Percentiles rank a stretch among this genome's conserved stretches.
These are phyloP conservation scores for Oryza meridionalis DNA, from an alignment of 176 grass and related monocot genomes.

Conservation along the genomic window DNA sequence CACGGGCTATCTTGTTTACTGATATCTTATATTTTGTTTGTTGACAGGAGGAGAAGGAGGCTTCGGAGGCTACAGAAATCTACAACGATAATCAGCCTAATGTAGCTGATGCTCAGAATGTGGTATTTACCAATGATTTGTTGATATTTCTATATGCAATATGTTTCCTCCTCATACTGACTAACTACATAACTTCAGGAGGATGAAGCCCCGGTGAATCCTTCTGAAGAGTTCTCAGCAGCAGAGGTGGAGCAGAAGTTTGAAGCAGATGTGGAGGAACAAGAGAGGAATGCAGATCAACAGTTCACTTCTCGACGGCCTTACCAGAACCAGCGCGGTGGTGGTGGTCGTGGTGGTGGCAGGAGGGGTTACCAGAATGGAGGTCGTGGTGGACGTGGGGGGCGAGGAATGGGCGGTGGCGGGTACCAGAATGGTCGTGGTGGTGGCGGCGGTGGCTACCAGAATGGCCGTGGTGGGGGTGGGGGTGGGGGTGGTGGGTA, in stretches of 20 bases:
- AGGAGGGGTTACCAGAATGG: conserved; percentile 27
- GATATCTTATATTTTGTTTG: background rate
- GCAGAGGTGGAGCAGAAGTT: conserved; percentile 52
- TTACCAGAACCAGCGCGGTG: conserved; percentile 57
- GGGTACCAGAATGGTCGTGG: conserved; percentile 46
- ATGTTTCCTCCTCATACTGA: background rate
- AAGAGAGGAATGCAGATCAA: conserved; percentile 53
- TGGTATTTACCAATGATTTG: conserved; percentile 30
- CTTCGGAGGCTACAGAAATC: conserved; percentile 35
- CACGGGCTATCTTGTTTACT: background rate
- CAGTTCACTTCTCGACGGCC: conserved; percentile 41
- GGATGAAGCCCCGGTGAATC: conserved; percentile 30
- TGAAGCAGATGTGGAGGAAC: conserved; percentile 52
- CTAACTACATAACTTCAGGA: conserved; percentile 49
- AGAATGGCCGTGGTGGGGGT: conserved; percentile 25
- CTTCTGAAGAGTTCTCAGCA: conserved; percentile 34
- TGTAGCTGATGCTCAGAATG: conserved; percentile 34
- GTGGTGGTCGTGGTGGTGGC: conserved; percentile 48
- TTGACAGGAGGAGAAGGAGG: conserved; percentile 49
- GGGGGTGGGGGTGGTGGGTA: conserved; percentile 7
- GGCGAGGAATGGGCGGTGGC: background rate
- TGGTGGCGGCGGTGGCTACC: background rate
- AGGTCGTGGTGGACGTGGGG: conserved; percentile 48
- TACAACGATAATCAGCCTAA: conserved; percentile 39
- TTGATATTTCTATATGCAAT: background rate